Percentiles rank a stretch among this genome's conserved stretches.
phyloP scores from a whole-genome alignment of 805 yeast species.

The Wickerhamiella alocasiicola region DNA sequence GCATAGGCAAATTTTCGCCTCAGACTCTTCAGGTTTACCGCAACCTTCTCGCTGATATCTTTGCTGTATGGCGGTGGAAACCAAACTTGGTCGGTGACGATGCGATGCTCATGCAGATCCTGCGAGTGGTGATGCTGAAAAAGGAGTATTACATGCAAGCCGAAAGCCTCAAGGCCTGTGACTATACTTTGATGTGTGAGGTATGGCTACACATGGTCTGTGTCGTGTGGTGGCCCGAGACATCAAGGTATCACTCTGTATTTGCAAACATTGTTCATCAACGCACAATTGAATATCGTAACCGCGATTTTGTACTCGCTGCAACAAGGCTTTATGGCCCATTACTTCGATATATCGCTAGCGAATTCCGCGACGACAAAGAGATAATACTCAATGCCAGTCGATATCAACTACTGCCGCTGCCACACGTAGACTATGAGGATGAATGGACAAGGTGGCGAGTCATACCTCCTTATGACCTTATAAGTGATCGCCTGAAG shows the following conservation, averaged over 20 bases:
- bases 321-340: slow-evolving; percentile 1
- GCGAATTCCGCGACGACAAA: background rate
- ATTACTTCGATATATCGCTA: background rate
- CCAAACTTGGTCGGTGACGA: background rate
- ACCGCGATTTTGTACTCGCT: background rate
- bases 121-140: background rate
- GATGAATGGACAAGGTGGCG: background rate
- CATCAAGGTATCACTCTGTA: background rate
- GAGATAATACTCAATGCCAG: background rate
- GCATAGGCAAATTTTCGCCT: background rate
- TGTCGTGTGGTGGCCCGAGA: slow-evolving; percentile 1
- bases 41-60: background rate
- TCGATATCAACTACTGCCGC: background rate
- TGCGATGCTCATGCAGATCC: background rate
- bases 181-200: background rate
- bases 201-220: slow-evolving; percentile 1
- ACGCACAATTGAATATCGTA: background rate
- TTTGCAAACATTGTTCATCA: background rate
- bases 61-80: background rate
- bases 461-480: background rate
- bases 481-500: background rate
- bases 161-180: background rate
- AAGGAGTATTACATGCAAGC: no score
- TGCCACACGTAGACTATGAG: no score
- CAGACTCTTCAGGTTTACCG: background rate